Percentiles rank a stretch among this genome's conserved stretches.
These are phyloP conservation scores for Huntiella moniliformis DNA, from an alignment of 2,329 filamentous ascomycete species.

Conservation along the genomic window DNA sequence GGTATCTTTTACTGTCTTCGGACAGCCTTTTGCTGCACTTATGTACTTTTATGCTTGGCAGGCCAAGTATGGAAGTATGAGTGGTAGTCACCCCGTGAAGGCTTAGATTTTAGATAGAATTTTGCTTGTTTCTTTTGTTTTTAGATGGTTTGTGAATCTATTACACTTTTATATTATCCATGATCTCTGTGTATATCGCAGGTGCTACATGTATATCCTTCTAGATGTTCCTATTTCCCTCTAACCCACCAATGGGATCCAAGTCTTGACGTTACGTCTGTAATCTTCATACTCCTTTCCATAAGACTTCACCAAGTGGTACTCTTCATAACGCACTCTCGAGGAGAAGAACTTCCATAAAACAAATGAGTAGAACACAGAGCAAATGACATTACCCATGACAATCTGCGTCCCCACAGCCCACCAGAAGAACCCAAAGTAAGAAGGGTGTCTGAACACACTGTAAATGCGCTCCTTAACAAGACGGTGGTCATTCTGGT, in stretches of 20 bases:
- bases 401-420: conserved; percentile 84
- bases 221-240: conserved; percentile 12
- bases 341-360: conserved; percentile 71
- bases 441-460: conserved; percentile 65
- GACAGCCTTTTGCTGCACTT: conserved; percentile 79
- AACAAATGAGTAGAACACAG: conserved; percentile 52
- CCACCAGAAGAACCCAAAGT: conserved; percentile 99
- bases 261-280: conserved; percentile 48
- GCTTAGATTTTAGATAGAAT: neutral
- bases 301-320: conserved; percentile 62
- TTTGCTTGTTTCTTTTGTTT: neutral
- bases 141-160: neutral
- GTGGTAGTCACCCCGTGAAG: conserved; percentile 19
- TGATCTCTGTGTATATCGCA: neutral
- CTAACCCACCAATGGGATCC: conserved; percentile 49
- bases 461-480: conserved; percentile 69
- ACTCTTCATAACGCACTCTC: conserved; percentile 64
- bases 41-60: conserved; percentile 98
- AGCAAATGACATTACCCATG: conserved; percentile 66
- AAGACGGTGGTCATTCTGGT: conserved; percentile 51
- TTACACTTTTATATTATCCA: neutral
- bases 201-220: neutral
- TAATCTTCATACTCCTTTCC: conserved; percentile 65
- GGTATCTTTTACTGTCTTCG: conserved; percentile 88
- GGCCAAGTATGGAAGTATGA: conserved; percentile 82